phyloP scores from a whole-genome alignment of 1,284 basidiomycete species.

The Malassezia sp. region DNA sequence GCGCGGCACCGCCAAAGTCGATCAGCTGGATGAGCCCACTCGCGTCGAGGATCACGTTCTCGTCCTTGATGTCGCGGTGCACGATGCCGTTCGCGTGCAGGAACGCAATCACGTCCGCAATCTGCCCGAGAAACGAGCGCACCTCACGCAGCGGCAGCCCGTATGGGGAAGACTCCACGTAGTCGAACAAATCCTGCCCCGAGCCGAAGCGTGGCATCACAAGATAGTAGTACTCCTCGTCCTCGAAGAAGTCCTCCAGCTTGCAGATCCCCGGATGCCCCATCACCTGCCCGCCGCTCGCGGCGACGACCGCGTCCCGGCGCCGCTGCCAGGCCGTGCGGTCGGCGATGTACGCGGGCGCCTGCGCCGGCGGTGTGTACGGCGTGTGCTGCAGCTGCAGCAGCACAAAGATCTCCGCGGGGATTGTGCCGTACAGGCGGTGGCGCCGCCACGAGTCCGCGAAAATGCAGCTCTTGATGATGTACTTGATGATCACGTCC shows the following conservation, averaged over 20 bases:
- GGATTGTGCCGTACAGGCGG: constrained; percentile 84
- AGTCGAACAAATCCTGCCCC: constrained; percentile 75
- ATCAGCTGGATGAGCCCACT: constrained; percentile 65
- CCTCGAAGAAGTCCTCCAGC: constrained; percentile 93
- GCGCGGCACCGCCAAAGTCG: constrained; percentile 66
- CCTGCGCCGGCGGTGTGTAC: constrained; percentile 20
- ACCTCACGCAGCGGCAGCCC: constrained; percentile 68
- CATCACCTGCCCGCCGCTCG: background rate
- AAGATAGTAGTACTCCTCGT: constrained; percentile 90
- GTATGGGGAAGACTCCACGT: constrained; percentile 76
- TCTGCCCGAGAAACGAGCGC: constrained; percentile 78
- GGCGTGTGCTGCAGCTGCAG: constrained; percentile 65
- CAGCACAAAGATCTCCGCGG: constrained; percentile 98
- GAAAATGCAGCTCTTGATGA: constrained; percentile 93
- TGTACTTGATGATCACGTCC: constrained; percentile 81
- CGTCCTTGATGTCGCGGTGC: constrained; percentile 96
- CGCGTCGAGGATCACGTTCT: constrained; percentile 64
- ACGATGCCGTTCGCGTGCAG: constrained; percentile 85
- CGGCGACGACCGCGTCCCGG: background rate
- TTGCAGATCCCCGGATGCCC: constrained; percentile 80
- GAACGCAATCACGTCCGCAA: constrained; percentile 82
- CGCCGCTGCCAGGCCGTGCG: constrained; percentile 8
- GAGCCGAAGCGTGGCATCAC: constrained; percentile 52
- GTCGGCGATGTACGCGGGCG: constrained; percentile 21
- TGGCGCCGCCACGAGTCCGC: constrained; percentile 98